Evolutionary conservation across 1,284 basidiomycete species (phyloP).

Genomic region (Bjerkandera adusta): DNA sequence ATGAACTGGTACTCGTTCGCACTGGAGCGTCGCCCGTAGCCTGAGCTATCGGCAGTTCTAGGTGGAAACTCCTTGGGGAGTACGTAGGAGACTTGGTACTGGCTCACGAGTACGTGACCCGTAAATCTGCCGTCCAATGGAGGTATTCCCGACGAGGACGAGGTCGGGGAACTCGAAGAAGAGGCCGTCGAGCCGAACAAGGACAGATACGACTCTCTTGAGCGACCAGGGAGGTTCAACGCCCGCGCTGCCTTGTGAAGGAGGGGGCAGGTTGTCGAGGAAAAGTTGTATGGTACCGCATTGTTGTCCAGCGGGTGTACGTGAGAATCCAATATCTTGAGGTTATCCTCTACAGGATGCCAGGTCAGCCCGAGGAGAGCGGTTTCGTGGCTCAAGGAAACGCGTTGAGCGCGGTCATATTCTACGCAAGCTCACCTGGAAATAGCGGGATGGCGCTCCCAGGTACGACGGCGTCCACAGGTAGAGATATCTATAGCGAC

Average conservation of each 20-base stretch:
- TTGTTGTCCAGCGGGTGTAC: conserved; percentile 71
- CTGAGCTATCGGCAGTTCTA: conserved; percentile 20
- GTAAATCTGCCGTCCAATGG: conserved; percentile 63
- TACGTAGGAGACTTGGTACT: conserved; percentile 73
- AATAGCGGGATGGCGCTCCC: conserved; percentile 70
- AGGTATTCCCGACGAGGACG: conserved; percentile 32
- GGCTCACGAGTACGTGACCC: conserved; percentile 71
- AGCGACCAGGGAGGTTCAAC: conserved; percentile 61
- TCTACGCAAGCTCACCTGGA: conserved; percentile 46
- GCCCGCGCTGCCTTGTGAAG: conserved; percentile 67
- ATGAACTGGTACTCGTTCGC: conserved; percentile 55
- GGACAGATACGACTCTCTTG: conserved; percentile 55
- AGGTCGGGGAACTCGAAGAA: conserved; percentile 31
- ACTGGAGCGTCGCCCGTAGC: conserved; percentile 19
- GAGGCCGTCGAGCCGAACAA: conserved; percentile 42
- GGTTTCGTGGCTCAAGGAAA: background rate
- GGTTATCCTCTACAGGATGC: conserved; percentile 79
- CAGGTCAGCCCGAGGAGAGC: too few species aligned
- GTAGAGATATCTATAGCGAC: conserved; percentile 66
- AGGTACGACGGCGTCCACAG: conserved; percentile 58
- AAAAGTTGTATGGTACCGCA: conserved; percentile 73
- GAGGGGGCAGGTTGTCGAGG: conserved; percentile 56
- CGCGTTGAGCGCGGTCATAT: background rate
- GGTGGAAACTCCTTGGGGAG: conserved; percentile 70
- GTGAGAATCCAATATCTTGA: conserved; percentile 67